phyloP scores from a whole-genome alignment of 768 basidiomycete species.

The Rhizopogon roseolus region DNA sequence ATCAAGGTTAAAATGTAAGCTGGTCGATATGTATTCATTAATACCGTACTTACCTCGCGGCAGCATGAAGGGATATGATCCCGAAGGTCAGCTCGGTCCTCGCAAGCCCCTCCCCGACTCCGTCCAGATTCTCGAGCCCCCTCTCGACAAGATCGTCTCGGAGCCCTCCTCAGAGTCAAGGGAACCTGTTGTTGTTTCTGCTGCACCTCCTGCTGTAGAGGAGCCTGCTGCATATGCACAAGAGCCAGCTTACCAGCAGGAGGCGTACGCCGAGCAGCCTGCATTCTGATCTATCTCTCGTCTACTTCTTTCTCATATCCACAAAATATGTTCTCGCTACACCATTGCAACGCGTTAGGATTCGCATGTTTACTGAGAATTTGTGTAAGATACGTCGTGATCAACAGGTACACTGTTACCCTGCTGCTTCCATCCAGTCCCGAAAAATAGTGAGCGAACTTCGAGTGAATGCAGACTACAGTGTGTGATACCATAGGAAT shows the following conservation, averaged over 20 bases:
- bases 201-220: constrained; percentile 47
- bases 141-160: constrained; percentile 83
- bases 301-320: not conserved
- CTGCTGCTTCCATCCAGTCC: constrained; percentile 44
- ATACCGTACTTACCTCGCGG: constrained; percentile 9
- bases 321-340: not conserved
- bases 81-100: constrained; percentile 86
- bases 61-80: constrained; percentile 97
- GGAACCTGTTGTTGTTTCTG: constrained; percentile 52
- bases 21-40: not conserved
- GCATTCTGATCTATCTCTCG: constrained; percentile 46
- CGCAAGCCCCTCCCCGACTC: constrained; percentile 93
- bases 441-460: constrained; percentile 11
- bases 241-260: constrained; percentile 34
- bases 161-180: constrained; percentile 90
- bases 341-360: not conserved
- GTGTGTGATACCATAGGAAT: constrained; percentile 16
- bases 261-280: constrained; percentile 44
- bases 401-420: not conserved
- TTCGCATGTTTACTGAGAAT: not conserved
- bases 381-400: not conserved
- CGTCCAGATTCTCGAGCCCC: constrained; percentile 85
- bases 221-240: constrained; percentile 35
- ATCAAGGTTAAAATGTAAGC: constrained; percentile 99
- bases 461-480: constrained; percentile 23